Percentiles rank a stretch among this genome's conserved stretches.
phyloP scores from a whole-genome alignment of 1,139 yeast species.

The Petasospora fabianii region DNA sequence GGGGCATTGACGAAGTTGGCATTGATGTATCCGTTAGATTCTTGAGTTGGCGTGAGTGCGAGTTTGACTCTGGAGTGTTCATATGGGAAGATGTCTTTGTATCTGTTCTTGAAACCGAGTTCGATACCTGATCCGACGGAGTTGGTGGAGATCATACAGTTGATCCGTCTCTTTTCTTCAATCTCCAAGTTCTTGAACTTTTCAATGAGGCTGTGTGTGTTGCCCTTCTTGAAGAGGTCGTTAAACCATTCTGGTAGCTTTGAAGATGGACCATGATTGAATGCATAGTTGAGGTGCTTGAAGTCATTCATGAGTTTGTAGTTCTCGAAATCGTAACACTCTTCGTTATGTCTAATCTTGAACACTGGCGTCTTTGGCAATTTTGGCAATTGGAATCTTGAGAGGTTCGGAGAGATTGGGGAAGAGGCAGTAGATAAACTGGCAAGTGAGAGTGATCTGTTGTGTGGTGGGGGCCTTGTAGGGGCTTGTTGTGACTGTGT shows the following conservation, averaged over 20 bases:
- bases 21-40: constrained; percentile 48
- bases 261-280: constrained; percentile 17
- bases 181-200: constrained; percentile 38
- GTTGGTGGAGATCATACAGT: constrained; percentile 32
- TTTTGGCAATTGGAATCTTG: constrained; percentile 35
- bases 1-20: constrained; percentile 48
- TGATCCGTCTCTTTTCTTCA: constrained; percentile 37
- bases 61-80: constrained; percentile 68
- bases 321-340: constrained; percentile 33
- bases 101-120: constrained; percentile 69
- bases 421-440: constrained; percentile 18
- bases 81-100: constrained; percentile 76
- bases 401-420: constrained; percentile 32
- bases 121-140: constrained; percentile 69
- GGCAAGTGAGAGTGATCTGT: constrained; percentile 21
- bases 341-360: constrained; percentile 44
- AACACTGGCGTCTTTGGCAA: constrained; percentile 29
- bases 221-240: constrained; percentile 27
- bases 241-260: constrained; percentile 39
- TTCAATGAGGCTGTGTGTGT: constrained; percentile 29
- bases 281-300: constrained; percentile 17
- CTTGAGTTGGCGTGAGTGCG: constrained; percentile 22
- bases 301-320: constrained; percentile 27
- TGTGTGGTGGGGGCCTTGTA: constrained; percentile 15
- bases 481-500: constrained; percentile 1